Conservation (phyloP, 768 basidiomycete genomes). For the Gymnopilus dilepis region DNA sequence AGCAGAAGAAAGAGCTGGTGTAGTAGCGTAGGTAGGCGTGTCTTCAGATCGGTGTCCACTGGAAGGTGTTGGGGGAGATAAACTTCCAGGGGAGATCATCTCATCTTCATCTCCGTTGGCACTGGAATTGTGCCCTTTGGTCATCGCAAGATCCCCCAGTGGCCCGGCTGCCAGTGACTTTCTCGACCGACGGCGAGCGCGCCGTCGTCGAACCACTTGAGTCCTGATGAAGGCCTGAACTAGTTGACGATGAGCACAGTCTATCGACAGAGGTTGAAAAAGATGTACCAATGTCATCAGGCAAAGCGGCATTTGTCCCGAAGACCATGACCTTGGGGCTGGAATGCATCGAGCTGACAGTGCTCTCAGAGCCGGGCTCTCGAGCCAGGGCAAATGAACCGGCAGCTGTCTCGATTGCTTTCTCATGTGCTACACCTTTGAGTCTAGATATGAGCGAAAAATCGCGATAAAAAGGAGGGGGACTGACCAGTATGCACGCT, state of each 20-base stretch:
- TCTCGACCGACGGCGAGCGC: background rate
- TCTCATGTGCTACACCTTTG: background rate
- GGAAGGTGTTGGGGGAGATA: background rate
- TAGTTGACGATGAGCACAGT: background rate
- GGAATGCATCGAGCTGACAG: background rate
- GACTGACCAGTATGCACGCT: background rate
- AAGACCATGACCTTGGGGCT: background rate
- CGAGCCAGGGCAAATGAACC: background rate
- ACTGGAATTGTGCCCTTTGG: background rate
- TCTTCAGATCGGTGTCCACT: background rate
- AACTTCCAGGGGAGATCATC: background rate
- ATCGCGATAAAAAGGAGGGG: background rate
- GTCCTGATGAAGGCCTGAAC: constrained; percentile 2
- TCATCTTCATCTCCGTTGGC: background rate
- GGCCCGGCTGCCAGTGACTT: background rate
- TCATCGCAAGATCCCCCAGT: background rate
- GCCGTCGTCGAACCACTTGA: background rate
- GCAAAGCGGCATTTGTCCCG: background rate
- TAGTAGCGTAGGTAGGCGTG: background rate
- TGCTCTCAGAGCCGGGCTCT: background rate
- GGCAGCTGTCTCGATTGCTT: background rate
- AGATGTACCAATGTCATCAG: constrained; percentile 1
- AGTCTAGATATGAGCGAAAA: background rate
- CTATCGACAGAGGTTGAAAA: background rate
- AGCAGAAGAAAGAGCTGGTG: background rate